Base-by-base conservation (phyloP, 1,284 basidiomycete genomes). In the Uromyces viciae-fabae region DNA sequence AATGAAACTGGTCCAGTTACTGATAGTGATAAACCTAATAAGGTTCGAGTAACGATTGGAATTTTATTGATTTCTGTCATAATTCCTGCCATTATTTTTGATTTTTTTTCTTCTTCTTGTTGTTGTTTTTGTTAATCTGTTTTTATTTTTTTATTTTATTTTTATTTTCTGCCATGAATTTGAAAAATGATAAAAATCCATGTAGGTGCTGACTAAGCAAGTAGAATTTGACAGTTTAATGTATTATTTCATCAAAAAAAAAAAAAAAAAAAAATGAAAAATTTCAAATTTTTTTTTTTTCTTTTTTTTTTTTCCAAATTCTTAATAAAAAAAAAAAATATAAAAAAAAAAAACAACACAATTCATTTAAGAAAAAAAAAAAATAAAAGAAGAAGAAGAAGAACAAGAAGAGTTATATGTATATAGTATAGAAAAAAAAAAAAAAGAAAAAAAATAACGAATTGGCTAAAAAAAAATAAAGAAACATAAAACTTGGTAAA, bases 1-100 rank as follows among this genome's bases (percentile, higher is more conserved):
- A 81, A 60, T 36, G 71, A 19, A 42, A 81, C 78, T 49, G 78
- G 78, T 14, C 69, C 78, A 38, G 78, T 81, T 56, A 81, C 78
- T 11, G 56, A 71, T 15, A 81, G 78, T 40, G 78, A 40, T 25
- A 81, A 60, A 52, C 40, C 71, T 42, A 81, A 40, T 33, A 81
- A 25, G 7, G 78, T 74, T 43, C 78, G 33, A 15, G 78, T 81
- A 56, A 81, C 78, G 58, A 81, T 64, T 28, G 78, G 78, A 22
- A 81, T 81, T 31, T 79, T 79, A 19, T 54, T 68, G 36, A 79
- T 31, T 49, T 79, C 77, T 36, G 52, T 72, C 68, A 69, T 56
- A 31, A 79, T 72, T 25, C 72, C 77, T 31, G 77, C 66, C 77
- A 79, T 79, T 46, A 28, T 46, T 17, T 19, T 46, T 56, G 9